Conservation (phyloP, 1,284 basidiomycete species). For the Puccinia horiana region DNA sequence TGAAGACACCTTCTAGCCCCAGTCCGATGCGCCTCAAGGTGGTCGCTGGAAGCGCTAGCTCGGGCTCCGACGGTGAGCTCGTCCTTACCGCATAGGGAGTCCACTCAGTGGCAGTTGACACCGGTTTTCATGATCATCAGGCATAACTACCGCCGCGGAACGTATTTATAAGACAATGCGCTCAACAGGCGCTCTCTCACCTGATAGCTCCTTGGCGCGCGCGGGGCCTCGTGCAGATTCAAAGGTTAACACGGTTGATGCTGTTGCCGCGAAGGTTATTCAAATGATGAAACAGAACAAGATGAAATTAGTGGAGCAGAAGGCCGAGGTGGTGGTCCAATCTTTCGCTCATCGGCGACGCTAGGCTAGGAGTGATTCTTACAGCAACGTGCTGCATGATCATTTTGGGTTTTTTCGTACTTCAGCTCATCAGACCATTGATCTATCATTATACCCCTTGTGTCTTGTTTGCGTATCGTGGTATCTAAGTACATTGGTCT, state of each 20-base stretch:
- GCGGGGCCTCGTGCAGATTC: not conserved
- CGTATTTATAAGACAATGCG: not conserved
- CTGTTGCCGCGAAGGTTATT: not conserved
- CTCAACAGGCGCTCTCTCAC: not conserved
- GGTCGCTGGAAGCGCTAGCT: not conserved
- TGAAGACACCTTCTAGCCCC: slow-evolving; percentile 35
- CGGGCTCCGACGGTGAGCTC: not conserved
- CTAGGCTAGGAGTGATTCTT: too few species aligned
- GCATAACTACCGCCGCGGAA: slow-evolving; percentile 7
- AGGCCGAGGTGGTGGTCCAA: slow-evolving; percentile 7
- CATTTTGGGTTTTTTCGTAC: too few species aligned
- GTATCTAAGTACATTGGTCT: too few species aligned
- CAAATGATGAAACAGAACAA: not conserved
- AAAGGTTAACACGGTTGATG: not conserved
- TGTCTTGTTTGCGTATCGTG: too few species aligned
- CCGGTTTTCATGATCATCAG: not conserved
- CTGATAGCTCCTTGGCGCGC: not conserved
- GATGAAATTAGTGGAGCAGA: not conserved
- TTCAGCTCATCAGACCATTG: too few species aligned
- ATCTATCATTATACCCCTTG: too few species aligned
- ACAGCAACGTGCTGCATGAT: too few species aligned
- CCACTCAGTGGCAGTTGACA: not conserved
- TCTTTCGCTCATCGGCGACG: not conserved
- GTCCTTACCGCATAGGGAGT: too few species aligned
- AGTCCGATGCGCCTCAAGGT: slow-evolving; percentile 10